These are phyloP conservation scores for Myxozyma sirexii DNA, from an alignment of 805 yeast genomes.

Conservation along the genomic window DNA sequence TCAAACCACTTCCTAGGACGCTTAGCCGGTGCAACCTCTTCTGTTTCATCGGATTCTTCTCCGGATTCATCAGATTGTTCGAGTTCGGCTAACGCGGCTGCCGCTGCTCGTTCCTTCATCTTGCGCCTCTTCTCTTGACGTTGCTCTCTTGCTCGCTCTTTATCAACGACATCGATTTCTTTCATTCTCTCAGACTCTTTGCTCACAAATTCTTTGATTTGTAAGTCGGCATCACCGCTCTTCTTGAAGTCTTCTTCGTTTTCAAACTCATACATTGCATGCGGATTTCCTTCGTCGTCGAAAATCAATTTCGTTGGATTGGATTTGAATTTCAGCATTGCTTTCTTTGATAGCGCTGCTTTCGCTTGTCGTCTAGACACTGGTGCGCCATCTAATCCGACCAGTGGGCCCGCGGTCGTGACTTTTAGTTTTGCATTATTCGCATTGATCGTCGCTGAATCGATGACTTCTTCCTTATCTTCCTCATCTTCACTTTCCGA, in stretches of 20 bases:
- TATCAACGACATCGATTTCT: constrained; percentile 74
- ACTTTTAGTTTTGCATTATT: not conserved
- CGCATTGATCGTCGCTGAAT: not conserved
- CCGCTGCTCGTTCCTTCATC: constrained; percentile 45
- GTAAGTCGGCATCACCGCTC: constrained; percentile 66
- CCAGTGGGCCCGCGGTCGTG: constrained; percentile 8
- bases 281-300: constrained; percentile 94
- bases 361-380: constrained; percentile 83
- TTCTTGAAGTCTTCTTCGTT: constrained; percentile 83
- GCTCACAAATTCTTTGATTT: constrained; percentile 66
- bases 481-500: constrained; percentile 48
- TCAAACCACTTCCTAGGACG: constrained; percentile 34
- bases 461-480: constrained; percentile 11
- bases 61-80: constrained; percentile 40
- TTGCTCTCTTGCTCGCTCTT: constrained; percentile 72
- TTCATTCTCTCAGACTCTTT: constrained; percentile 72
- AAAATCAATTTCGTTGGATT: constrained; percentile 78
- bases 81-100: constrained; percentile 38
- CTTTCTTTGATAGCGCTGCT: constrained; percentile 83
- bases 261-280: constrained; percentile 86
- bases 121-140: constrained; percentile 85
- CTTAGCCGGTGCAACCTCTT: constrained; percentile 45
- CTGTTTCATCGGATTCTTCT: constrained; percentile 55
- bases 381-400: constrained; percentile 55
- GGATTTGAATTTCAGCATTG: constrained; percentile 60